These are phyloP conservation scores for Aspergillus panamensis DNA, from an alignment of 495 filamentous ascomycete species.

Conservation along the genomic window DNA sequence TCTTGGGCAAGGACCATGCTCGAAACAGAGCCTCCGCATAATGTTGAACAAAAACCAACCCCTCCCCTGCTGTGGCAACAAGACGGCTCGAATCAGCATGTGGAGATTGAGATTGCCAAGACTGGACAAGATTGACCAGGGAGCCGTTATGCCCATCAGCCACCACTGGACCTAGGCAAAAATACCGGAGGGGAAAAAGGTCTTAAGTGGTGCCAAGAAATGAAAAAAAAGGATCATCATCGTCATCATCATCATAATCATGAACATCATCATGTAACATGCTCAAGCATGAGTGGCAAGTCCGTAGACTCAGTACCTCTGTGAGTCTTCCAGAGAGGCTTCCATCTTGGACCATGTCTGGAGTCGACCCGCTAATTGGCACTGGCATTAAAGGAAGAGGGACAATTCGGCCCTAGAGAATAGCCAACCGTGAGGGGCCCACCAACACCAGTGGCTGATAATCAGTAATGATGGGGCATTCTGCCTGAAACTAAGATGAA, in stretches of 20 bases:
- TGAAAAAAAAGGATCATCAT: background rate
- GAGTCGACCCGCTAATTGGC: background rate
- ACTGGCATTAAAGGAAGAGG: slow-evolving; percentile 1
- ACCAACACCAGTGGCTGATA: slow-evolving; percentile 16
- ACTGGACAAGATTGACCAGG: slow-evolving; percentile 12
- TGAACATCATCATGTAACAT: too few species aligned
- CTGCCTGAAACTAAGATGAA: background rate
- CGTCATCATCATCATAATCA: too few species aligned
- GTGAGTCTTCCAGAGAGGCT: slow-evolving; percentile 4
- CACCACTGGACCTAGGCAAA: slow-evolving; percentile 8
- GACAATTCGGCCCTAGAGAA: slow-evolving; percentile 20
- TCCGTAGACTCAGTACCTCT: too few species aligned
- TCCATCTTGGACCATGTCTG: slow-evolving; percentile 1
- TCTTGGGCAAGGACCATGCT: slow-evolving; percentile 6
- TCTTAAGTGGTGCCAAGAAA: background rate
- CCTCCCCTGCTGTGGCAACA: slow-evolving; percentile 17
- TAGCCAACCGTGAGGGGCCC: slow-evolving; percentile 21
- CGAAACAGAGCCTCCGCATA: slow-evolving; percentile 11
- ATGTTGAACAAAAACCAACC: background rate
- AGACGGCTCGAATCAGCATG: slow-evolving; percentile 9
- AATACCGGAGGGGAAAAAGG: background rate
- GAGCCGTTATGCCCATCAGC: slow-evolving; percentile 14
- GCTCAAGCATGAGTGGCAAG: background rate
- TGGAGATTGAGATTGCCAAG: slow-evolving; percentile 15
- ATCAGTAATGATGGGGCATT: slow-evolving; percentile 4